Conservation (phyloP, 2,329 filamentous ascomycete genomes). For the Penicillium sp. region DNA sequence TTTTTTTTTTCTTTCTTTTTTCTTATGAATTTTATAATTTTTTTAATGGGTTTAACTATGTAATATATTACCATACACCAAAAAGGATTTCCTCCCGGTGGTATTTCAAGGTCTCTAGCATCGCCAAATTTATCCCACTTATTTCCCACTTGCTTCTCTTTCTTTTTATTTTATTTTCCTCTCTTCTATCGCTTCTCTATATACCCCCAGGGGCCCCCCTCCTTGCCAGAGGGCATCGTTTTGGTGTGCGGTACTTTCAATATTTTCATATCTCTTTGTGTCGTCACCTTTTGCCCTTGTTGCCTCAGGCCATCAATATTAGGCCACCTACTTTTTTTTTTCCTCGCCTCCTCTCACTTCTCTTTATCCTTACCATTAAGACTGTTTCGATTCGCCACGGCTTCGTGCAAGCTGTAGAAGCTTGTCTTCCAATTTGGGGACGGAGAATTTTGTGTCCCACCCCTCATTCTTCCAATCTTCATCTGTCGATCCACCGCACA, state of each 20-base stretch:
- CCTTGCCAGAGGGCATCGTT: neutral
- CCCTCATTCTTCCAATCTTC: conserved; percentile 8
- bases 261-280: conserved; percentile 4
- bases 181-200: conserved; percentile 1
- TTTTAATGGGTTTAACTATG: neutral
- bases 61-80: conserved; percentile 6
- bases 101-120: conserved; percentile 17
- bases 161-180: neutral
- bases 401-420: conserved; percentile 4
- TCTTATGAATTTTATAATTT: neutral
- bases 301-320: conserved; percentile 16
- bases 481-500: conserved; percentile 28
- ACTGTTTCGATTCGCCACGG: neutral
- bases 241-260: conserved; percentile 1
- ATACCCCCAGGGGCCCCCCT: conserved; percentile 3
- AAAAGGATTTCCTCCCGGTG: conserved; percentile 3
- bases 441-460: conserved; percentile 16
- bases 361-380: conserved; percentile 5
- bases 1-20: neutral
- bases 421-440: conserved; percentile 14
- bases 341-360: conserved; percentile 5
- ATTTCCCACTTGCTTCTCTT: conserved; percentile 7
- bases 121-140: conserved; percentile 22
- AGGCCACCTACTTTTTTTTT: conserved; percentile 9
- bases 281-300: conserved; percentile 11